phyloP scores from a whole-genome alignment of 2,329 filamentous ascomycete species.

The Penicillium griseofulvum region DNA sequence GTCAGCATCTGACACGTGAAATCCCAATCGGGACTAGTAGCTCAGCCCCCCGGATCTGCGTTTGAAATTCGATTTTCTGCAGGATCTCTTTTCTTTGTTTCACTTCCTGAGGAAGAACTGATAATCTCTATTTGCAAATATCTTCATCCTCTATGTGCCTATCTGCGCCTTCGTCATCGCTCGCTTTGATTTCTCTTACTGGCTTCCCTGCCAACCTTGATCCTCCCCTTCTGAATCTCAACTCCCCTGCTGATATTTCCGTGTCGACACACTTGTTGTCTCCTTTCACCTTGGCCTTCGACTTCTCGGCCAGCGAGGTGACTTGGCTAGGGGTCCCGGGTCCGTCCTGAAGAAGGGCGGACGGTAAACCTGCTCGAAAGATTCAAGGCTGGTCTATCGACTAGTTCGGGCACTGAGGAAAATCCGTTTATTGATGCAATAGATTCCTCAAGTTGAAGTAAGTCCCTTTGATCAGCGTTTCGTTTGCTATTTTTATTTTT shows the following conservation, averaged over 20 bases:
- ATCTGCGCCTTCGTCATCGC: slow-evolving; percentile 28
- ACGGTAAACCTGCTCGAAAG: slow-evolving; percentile 45
- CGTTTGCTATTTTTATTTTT: neutral
- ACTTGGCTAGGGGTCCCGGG: slow-evolving; percentile 48
- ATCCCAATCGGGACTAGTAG: slow-evolving; percentile 18
- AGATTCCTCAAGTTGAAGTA: slow-evolving; percentile 17
- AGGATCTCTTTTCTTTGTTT: slow-evolving; percentile 6
- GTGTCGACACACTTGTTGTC: slow-evolving; percentile 13
- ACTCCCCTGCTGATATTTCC: slow-evolving; percentile 13
- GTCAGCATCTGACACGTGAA: slow-evolving; percentile 20
- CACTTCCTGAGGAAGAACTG: slow-evolving; percentile 10
- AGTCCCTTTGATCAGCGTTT: neutral
- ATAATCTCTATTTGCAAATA: neutral
- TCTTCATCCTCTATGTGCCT: slow-evolving; percentile 37
- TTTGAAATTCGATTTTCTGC: slow-evolving; percentile 21
- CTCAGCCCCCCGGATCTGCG: slow-evolving; percentile 23
- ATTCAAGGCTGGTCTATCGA: slow-evolving; percentile 15
- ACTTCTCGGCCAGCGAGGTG: slow-evolving; percentile 33
- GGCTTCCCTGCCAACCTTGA: slow-evolving; percentile 27
- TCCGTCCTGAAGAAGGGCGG: slow-evolving; percentile 54
- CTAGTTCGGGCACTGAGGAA: slow-evolving; percentile 6
- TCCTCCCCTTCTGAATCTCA: slow-evolving; percentile 16
- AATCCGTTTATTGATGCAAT: slow-evolving; percentile 9
- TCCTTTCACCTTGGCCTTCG: slow-evolving; percentile 20
- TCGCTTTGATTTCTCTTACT: slow-evolving; percentile 29